These are phyloP conservation scores for Rhodotorula sp. DNA, from an alignment of 1,284 basidiomycete genomes.

Conservation along the genomic window DNA sequence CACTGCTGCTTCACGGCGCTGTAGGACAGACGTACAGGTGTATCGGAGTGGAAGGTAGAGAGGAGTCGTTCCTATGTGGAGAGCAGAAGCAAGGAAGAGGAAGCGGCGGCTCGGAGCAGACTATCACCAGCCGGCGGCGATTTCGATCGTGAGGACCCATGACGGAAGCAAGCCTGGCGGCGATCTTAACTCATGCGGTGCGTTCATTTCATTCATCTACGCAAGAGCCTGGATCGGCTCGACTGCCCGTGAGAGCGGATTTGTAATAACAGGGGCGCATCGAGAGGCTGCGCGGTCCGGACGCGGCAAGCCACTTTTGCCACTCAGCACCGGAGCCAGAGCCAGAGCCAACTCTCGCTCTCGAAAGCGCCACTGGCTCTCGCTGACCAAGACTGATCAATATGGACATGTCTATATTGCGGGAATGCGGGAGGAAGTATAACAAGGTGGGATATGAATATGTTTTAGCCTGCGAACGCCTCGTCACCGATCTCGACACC, in stretches of 20 bases:
- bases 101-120: background rate
- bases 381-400: no score
- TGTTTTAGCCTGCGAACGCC: constrained; percentile 17
- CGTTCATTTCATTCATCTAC: no score
- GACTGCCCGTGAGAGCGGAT: no score
- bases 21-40: background rate
- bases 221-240: no score
- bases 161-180: background rate
- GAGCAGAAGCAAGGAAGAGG: background rate
- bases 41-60: background rate
- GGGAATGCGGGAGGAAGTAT: background rate
- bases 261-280: no score
- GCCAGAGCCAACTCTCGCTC: no score
- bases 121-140: background rate
- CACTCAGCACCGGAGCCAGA: no score
- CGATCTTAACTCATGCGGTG: background rate
- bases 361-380: no score
- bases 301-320: no score
- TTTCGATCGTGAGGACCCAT: background rate
- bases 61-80: background rate
- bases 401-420: background rate
- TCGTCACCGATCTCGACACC: constrained; percentile 50
- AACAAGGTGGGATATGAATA: background rate
- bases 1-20: background rate
- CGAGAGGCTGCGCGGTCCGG: no score